Evolutionary conservation across 306 rosid species (phyloP), one percentile per base, ranked within the genome.

Genomic region (Castanea mollissima): DNA sequence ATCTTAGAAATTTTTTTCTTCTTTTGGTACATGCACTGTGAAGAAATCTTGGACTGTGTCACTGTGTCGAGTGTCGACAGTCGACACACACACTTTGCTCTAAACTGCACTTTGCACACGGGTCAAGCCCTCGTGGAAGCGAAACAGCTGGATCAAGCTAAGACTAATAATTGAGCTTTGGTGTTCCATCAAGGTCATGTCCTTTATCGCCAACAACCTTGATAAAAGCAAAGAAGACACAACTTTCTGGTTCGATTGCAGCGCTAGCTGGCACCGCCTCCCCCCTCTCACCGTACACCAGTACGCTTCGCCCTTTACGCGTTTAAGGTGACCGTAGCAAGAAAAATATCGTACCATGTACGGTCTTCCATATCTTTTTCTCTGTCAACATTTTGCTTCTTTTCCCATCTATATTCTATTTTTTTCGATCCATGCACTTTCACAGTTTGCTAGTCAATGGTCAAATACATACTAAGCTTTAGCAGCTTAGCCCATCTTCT

Each of bases 141-240:
- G n/a, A 68, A 67, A 81, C 83, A 76, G 80, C 84, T 81, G 84
- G 78, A 51, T 44, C 72, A 68, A 55, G 79, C 71, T 65, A 34
- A 49, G 3, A 14, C 15, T 63, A 31, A 12, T 62, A 10, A 62
- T 13, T 18, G 4, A 2, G 8, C 41, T 63, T 12, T 3, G 54
- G 69, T 63, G n/a, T 29, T 59, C 32, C 65, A 59, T 21, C 32
- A 59, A 59, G 65, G 23, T 5, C 4, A 20, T 5, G 15, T 15
- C 16, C 8, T 49, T 10, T 13, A 49, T 49, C 31, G 18, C 31
- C 69, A 63, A 63, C 12, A 63, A 5, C 20, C 20, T 29, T 14
- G 19, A 49, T 59, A 3, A 11, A 41, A 23, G 11, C 32, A 58
- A 9, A 10, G 23, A 20, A 8, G 41, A 35, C 6, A 6, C 41